Evolutionary conservation across 768 basidiomycete genomes (phyloP).

Genomic region (Russula sp.): DNA sequence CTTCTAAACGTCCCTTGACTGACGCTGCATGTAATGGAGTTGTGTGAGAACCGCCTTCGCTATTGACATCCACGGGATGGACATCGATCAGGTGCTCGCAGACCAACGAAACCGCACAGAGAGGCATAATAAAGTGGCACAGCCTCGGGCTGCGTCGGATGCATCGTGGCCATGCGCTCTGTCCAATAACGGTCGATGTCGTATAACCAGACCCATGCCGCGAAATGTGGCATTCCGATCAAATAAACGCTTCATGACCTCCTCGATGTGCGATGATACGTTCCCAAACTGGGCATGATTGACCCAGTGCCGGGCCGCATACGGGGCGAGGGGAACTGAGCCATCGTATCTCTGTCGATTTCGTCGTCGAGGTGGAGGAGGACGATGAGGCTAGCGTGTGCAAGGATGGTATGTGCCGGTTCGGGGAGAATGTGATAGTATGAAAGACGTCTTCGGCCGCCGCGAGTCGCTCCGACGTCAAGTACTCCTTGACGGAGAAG

Average conservation of each 20-base stretch:
- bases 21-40: neutral
- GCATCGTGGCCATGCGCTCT: neutral
- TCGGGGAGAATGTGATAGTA: slow-evolving; percentile 9
- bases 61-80: neutral
- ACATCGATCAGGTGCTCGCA: neutral
- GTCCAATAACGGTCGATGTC: neutral
- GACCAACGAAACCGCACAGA: neutral
- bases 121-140: neutral
- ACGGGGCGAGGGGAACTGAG: neutral
- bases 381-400: neutral
- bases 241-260: neutral
- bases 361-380: neutral
- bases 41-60: no score
- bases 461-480: slow-evolving; percentile 9
- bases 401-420: neutral
- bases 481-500: neutral
- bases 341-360: neutral
- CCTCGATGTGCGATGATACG: neutral
- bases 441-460: neutral
- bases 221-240: neutral
- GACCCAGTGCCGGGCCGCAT: neutral
- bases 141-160: neutral
- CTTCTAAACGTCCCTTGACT: no score
- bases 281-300: neutral
- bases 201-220: neutral